Percentiles rank a stretch among this genome's conserved stretches.
These are phyloP conservation scores for Solanum virginianum DNA, from an alignment of 257 asterid species.

Conservation along the genomic window DNA sequence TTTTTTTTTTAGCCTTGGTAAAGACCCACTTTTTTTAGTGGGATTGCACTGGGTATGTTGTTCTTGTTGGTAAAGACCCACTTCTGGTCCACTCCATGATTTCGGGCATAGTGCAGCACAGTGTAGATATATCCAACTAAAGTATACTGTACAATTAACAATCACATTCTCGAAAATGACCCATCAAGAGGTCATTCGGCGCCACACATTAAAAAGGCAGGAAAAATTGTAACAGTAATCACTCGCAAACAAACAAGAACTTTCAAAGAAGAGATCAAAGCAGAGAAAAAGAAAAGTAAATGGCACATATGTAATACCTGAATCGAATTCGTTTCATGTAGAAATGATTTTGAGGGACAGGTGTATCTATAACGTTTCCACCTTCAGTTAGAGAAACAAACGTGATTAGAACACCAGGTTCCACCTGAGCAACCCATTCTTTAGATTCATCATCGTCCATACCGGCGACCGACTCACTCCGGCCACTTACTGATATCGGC, in stretches of 20 bases:
- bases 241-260: conserved; percentile 31
- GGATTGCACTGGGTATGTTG: too few species aligned
- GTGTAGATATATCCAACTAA: conserved; percentile 44
- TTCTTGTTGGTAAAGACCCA: too few species aligned
- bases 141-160: conserved; percentile 15
- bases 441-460: conserved; percentile 79
- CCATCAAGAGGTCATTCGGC: conserved; percentile 7
- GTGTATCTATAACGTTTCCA: too few species aligned
- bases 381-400: conserved; percentile 73
- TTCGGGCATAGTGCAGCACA: conserved; percentile 29
- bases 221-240: conserved; percentile 15
- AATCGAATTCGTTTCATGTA: conserved; percentile 82
- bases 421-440: conserved; percentile 98
- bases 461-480: conserved; percentile 59
- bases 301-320: conserved; percentile 33
- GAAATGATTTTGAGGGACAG: too few species aligned
- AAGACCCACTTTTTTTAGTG: too few species aligned
- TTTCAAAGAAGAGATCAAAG: conserved; percentile 8
- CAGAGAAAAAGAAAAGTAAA: neutral
- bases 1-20: conserved; percentile 8
- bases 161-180: conserved; percentile 24
- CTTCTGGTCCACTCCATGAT: conserved; percentile 59
- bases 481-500: conserved; percentile 78
- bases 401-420: conserved; percentile 91
- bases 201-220: conserved; percentile 8